Percentiles rank a stretch among this genome's conserved stretches.
These are phyloP conservation scores for Eutypella sp. DNA, from an alignment of 2,329 filamentous ascomycete species.

Conservation along the genomic window DNA sequence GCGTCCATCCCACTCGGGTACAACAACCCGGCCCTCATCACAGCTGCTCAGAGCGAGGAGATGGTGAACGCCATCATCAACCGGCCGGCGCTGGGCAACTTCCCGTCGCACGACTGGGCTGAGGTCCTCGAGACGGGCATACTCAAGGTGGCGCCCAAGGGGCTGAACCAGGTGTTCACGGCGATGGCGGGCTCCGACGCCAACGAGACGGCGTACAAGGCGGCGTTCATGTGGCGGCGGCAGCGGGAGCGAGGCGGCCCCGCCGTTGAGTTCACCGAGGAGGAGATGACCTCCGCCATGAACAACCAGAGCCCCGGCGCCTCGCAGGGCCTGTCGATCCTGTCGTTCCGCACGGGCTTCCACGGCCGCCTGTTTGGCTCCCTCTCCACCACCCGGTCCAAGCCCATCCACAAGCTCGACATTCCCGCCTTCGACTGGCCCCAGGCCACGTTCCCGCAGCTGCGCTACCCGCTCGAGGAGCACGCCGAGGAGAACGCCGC, in stretches of 20 bases:
- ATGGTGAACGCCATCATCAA: conserved; percentile 82
- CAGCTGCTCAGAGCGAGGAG: conserved; percentile 67
- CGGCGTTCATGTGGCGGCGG: conserved; percentile 88
- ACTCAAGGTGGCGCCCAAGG: conserved; percentile 76
- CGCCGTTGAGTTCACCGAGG: conserved; percentile 70
- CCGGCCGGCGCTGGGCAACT: conserved; percentile 84
- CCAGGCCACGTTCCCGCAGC: conserved; percentile 75
- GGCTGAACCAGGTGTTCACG: conserved; percentile 84
- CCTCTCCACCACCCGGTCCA: conserved; percentile 83
- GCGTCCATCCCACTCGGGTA: conserved; percentile 90
- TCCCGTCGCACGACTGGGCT: conserved; percentile 81
- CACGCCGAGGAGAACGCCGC: conserved; percentile 75
- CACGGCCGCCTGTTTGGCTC: conserved; percentile 87
- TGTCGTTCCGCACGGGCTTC: conserved; percentile 85
- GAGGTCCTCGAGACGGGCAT: conserved; percentile 74
- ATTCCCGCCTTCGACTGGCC: conserved; percentile 96
- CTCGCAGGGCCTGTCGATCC: conserved; percentile 70
- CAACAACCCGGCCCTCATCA: conserved; percentile 75
- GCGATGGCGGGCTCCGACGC: conserved; percentile 85
- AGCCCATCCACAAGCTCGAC: conserved; percentile 91
- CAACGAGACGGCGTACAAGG: conserved; percentile 93
- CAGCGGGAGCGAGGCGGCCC: conserved; percentile 75
- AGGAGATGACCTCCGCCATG: conserved; percentile 74
- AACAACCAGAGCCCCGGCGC: conserved; percentile 73
- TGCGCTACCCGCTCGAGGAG: conserved; percentile 83